phyloP scores from a whole-genome alignment of 805 yeast species.

The Ogataea ramenticola region DNA sequence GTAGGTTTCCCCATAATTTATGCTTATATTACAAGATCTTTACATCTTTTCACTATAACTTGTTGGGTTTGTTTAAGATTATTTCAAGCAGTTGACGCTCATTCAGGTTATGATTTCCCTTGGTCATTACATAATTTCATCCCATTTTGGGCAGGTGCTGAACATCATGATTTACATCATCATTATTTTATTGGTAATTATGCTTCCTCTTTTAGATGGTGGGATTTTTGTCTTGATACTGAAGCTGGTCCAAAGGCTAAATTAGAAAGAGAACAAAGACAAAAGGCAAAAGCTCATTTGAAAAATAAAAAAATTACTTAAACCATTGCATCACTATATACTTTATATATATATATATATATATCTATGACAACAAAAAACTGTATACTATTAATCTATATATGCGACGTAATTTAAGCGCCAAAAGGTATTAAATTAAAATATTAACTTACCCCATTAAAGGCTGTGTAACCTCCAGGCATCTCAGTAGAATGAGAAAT shows the following conservation, averaged over 20 bases:
- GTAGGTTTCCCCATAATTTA: conserved; percentile 54
- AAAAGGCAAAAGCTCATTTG: conserved; percentile 34
- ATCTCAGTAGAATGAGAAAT: no score
- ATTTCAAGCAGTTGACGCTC: conserved; percentile 55
- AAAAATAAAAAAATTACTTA: conserved; percentile 7
- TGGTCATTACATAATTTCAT: conserved; percentile 48
- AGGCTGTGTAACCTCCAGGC: no score
- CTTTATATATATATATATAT: no score
- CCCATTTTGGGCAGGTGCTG: conserved; percentile 65
- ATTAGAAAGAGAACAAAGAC: conserved; percentile 36
- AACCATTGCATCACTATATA: neutral
- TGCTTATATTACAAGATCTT: conserved; percentile 36
- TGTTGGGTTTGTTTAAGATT: conserved; percentile 46
- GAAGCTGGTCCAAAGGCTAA: conserved; percentile 53
- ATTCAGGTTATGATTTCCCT: conserved; percentile 57
- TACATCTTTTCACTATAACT: conserved; percentile 48
- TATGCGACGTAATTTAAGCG: no score
- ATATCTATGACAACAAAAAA: no score
- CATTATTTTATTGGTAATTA: conserved; percentile 54
- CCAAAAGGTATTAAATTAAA: neutral
- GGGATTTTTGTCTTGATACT: conserved; percentile 45
- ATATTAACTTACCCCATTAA: no score
- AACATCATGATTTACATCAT: conserved; percentile 55
- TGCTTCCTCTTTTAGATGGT: conserved; percentile 52
- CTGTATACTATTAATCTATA: no score